Evolutionary conservation across 2,329 filamentous ascomycete genomes (phyloP).

Genomic region (Pseudogymnoascus sp.): DNA sequence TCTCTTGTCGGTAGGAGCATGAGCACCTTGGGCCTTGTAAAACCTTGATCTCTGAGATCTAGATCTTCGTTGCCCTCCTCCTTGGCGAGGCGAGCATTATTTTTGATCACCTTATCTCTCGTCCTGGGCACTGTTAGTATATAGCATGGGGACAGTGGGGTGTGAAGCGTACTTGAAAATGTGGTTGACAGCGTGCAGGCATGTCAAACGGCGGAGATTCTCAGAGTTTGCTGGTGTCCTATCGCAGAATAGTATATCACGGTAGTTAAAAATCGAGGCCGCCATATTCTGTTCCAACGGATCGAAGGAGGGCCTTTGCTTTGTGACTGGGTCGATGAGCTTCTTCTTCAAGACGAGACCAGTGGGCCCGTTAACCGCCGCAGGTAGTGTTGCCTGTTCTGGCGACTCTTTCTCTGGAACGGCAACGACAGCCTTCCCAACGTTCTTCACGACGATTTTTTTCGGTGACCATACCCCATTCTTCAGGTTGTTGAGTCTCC

Average conservation of each 20-base stretch:
- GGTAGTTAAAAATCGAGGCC: constrained; percentile 70
- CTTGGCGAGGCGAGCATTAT: constrained; percentile 70
- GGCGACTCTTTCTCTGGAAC: constrained; percentile 35
- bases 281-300: constrained; percentile 56
- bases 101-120: constrained; percentile 83
- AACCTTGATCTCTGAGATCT: constrained; percentile 86
- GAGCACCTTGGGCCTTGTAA: constrained; percentile 87
- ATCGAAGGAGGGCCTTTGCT: constrained; percentile 49
- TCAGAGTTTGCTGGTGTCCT: constrained; percentile 61
- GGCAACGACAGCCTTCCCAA: constrained; percentile 40
- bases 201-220: constrained; percentile 61
- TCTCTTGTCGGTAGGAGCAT: constrained; percentile 85
- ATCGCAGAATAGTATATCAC: constrained; percentile 69
- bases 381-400: constrained; percentile 17
- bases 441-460: constrained; percentile 33
- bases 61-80: constrained; percentile 55
- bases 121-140: constrained; percentile 43
- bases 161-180: constrained; percentile 59
- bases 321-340: constrained; percentile 46
- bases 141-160: background rate
- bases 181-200: constrained; percentile 84
- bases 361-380: constrained; percentile 29
- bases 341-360: constrained; percentile 62
- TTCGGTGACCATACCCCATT: constrained; percentile 43
- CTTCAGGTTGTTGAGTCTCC: constrained; percentile 43